A percentile compares a stretch with the other conserved stretches of the same genome.
These are phyloP conservation scores for Trifolium subterraneum DNA, from an alignment of 306 rosid genomes.

Conservation along the genomic window DNA sequence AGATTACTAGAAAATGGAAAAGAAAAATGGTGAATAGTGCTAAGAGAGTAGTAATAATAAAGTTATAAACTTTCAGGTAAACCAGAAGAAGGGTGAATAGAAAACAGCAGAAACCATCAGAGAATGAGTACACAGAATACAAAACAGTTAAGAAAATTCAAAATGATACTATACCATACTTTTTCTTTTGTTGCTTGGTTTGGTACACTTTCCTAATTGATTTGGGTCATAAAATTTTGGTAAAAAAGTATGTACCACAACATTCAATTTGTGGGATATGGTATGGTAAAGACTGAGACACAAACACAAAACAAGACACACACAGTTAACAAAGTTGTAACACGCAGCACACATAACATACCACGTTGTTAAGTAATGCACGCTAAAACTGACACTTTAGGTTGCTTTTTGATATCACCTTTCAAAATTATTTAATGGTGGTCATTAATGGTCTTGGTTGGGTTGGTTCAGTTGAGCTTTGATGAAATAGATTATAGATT, in stretches of 20 bases:
- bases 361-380: conserved; percentile 68
- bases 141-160: conserved; percentile 44
- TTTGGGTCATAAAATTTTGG: conserved; percentile 18
- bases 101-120: conserved; percentile 21
- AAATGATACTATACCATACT: no score
- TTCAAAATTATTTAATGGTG: conserved; percentile 40
- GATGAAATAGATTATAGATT: neutral
- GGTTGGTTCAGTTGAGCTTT: conserved; percentile 11
- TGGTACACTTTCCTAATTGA: conserved; percentile 39
- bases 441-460: conserved; percentile 42
- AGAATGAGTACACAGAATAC: conserved; percentile 38
- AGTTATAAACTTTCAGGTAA: conserved; percentile 33
- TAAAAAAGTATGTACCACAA: conserved; percentile 43
- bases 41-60: conserved; percentile 4
- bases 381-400: conserved; percentile 79
- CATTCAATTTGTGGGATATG: conserved; percentile 55
- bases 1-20: conserved; percentile 47
- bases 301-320: conserved; percentile 3
- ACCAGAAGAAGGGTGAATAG: conserved; percentile 37
- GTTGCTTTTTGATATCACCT: conserved; percentile 43
- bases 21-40: conserved; percentile 39
- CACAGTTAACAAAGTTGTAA: conserved; percentile 15
- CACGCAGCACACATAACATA: neutral
- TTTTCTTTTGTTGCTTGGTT: conserved; percentile 1
- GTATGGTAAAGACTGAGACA: conserved; percentile 30